Conservation (phyloP, 2,329 filamentous ascomycete species). For the Grosmannia penicillata region DNA sequence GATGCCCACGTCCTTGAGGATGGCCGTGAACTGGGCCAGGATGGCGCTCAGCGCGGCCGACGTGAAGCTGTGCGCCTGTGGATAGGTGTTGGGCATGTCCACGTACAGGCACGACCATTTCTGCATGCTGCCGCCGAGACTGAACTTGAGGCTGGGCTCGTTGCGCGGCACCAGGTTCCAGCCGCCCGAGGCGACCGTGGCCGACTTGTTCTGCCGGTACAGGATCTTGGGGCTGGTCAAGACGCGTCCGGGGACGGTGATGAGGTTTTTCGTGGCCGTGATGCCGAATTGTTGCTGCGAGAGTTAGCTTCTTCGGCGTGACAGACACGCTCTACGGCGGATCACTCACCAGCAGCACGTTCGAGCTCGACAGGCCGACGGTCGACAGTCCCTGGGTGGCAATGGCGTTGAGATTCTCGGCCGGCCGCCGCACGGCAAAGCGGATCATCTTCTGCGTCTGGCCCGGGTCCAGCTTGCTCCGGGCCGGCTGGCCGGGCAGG, state of each 20-base stretch:
- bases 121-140: conserved; percentile 21
- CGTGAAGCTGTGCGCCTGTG: not conserved
- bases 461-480: conserved; percentile 28
- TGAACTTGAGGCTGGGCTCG: conserved; percentile 26
- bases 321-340: too few relatives aligned
- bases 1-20: conserved; percentile 8
- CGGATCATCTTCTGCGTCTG: conserved; percentile 45
- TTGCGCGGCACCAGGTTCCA: conserved; percentile 40
- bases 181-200: conserved; percentile 21
- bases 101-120: conserved; percentile 23
- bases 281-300: conserved; percentile 35
- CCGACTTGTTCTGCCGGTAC: conserved; percentile 26
- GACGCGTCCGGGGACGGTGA: conserved; percentile 50
- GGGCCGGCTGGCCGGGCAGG: conserved; percentile 38
- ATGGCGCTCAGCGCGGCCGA: not conserved
- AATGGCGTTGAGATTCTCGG: conserved; percentile 41
- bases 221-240: conserved; percentile 26
- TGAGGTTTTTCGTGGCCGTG: conserved; percentile 25
- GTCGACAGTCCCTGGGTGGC: conserved; percentile 28
- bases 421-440: conserved; percentile 43
- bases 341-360: conserved; percentile 15
- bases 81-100: conserved; percentile 6
- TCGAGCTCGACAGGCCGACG: conserved; percentile 28
- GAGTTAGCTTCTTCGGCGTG: not conserved
- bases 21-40: not conserved